Base-by-base conservation (phyloP, 495 filamentous ascomycete species). In the Copromyces sp. region DNA sequence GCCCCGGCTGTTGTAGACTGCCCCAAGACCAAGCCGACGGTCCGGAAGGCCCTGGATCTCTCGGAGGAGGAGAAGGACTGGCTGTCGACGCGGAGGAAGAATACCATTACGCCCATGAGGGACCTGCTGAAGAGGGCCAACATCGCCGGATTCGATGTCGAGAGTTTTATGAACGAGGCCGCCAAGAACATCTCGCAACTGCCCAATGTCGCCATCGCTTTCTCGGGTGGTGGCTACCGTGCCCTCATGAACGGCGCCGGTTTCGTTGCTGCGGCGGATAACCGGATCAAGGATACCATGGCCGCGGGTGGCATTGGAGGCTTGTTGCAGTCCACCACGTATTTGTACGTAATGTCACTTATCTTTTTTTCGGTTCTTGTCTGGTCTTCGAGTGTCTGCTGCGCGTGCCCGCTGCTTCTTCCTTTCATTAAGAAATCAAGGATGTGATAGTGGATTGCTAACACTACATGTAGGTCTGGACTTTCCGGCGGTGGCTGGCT, bases 181-280 rank as follows among this genome's bases (percentile, higher is more conserved):
- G 77, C 82, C 72, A 89, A 90, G 78, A 72, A 89, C 87, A 59
- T 87, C 84, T 72, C 83, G 87, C 47, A 90, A 83, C 69, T 93
- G 85, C 85, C 90, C 24, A 91, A 87, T 73, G 86, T 93, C 69
- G 91, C 83, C 12, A 87, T 93, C 68, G 89, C 90, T 38, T 81
- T 87, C 37, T 88, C 86, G 4, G 88, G 89, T 39, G 93, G 89
- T 68, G 95, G 95, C 9, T 98, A 96, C 79, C 86, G 95, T 72
- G 95, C 95, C 2, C 81, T 97, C 80, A 83, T 95, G 85, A 97
- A 92, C 76, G 95, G 94, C 20, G 95, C 90, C n/a, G 95, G 95
- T 53, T 92, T 91, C 38, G 74, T 98, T 37, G 90, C 92, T 72
- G 95, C 95, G 1, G 94, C 94, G 61, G 95, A 98, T 77, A 88